These are phyloP conservation scores for Ocimum tenuiflorum DNA, from an alignment of 257 asterid species.

Conservation along the genomic window DNA sequence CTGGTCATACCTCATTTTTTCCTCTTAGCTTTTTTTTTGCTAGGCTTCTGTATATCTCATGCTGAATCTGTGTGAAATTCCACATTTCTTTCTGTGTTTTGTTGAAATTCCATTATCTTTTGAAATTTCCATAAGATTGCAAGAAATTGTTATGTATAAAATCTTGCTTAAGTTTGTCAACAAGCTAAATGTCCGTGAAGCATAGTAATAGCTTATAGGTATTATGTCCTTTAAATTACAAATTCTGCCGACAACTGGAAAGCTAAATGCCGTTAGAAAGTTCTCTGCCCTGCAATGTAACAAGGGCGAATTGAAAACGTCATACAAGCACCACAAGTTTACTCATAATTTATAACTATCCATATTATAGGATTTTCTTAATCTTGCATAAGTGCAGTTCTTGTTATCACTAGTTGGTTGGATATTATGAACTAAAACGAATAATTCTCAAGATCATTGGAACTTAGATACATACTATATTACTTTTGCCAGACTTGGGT, in stretches of 20 bases:
- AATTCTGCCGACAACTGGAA: not conserved
- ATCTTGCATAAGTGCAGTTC: not conserved
- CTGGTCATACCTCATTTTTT: too few species aligned
- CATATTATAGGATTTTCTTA: not conserved
- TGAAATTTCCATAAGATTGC: not conserved
- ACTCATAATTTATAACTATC: not conserved
- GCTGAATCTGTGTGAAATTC: not conserved
- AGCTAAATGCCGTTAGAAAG: not conserved
- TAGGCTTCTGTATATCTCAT: too few species aligned
- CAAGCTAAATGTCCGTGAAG: not conserved
- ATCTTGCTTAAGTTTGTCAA: not conserved
- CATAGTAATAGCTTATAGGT: not conserved
- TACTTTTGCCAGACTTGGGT: not conserved
- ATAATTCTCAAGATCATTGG: not conserved
- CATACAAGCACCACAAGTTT: not conserved
- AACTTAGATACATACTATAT: not conserved
- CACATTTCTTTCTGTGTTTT: too few species aligned
- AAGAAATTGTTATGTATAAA: not conserved
- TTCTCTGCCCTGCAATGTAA: not conserved
- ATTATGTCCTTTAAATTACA: not conserved
- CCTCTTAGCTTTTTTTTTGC: too few species aligned
- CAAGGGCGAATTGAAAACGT: not conserved
- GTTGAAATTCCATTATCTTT: not conserved
- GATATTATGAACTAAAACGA: not conserved
- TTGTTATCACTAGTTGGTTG: not conserved